phyloP scores from a whole-genome alignment of 163 green algal species.

The Coccomyxa subellipsoidea region DNA sequence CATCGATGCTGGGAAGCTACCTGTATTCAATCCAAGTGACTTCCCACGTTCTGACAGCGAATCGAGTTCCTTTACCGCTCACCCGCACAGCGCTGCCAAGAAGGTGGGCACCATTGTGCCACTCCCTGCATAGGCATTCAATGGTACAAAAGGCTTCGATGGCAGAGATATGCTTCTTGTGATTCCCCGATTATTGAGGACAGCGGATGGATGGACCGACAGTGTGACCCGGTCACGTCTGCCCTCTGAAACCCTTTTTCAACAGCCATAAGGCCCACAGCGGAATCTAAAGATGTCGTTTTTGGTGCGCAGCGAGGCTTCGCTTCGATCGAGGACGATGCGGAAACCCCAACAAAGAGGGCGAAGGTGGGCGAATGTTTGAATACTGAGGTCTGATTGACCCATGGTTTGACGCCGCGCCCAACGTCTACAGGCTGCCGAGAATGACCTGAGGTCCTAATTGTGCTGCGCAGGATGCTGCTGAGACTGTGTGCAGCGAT shows the following conservation, averaged over 20 bases:
- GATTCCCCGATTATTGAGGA: background rate
- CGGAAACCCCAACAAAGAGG: background rate
- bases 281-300: background rate
- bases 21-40: background rate
- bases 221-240: background rate
- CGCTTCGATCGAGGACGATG: background rate
- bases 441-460: background rate
- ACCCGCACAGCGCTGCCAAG: background rate
- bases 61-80: background rate
- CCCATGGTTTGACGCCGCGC: background rate
- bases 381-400: background rate
- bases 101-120: background rate
- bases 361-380: background rate
- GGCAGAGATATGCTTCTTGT: too few relatives aligned
- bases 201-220: background rate
- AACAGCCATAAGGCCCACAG: background rate
- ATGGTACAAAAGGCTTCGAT: too few relatives aligned
- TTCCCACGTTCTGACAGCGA: background rate
- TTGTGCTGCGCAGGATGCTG: background rate
- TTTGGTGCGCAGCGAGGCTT: background rate
- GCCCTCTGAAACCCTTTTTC: background rate
- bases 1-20: background rate
- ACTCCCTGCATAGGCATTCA: too few relatives aligned
- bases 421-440: background rate
- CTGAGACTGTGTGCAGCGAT: background rate